A percentile compares a stretch with the other conserved stretches of the same genome.
These are phyloP conservation scores for Vitis labrusca DNA, from an alignment of 164 flowering plant species.

Conservation along the genomic window DNA sequence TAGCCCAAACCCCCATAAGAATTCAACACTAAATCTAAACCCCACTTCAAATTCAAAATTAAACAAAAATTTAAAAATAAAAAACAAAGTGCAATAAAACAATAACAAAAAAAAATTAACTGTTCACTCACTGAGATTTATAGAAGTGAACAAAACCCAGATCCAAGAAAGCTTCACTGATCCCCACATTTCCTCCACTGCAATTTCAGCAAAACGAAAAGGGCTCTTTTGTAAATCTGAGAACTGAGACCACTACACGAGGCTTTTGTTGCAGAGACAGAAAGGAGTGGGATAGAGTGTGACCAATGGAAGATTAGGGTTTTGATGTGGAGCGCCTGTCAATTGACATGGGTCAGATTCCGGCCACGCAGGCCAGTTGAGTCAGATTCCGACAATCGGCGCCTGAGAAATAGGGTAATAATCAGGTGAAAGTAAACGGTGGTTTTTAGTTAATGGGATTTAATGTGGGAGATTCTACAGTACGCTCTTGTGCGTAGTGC, in stretches of 20 bases:
- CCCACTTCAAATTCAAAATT: neutral
- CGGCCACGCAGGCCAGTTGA: too few species aligned
- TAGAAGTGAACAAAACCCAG: constrained; percentile 13
- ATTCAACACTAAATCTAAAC: neutral
- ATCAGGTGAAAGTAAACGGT: constrained; percentile 37
- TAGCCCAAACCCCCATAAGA: neutral
- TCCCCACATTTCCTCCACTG: too few species aligned
- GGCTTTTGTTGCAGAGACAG: too few species aligned
- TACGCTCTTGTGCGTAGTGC: constrained; percentile 36
- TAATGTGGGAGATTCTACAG: constrained; percentile 25
- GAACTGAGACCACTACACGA: too few species aligned
- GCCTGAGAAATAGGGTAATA: constrained; percentile 12
- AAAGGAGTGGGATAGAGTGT: too few species aligned
- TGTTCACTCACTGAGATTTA: constrained; percentile 23
- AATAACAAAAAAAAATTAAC: constrained; percentile 4
- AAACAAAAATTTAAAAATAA: constrained; percentile 4
- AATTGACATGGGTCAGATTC: too few species aligned
- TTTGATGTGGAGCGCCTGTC: too few species aligned
- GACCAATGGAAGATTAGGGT: too few species aligned
- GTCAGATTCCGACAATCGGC: too few species aligned
- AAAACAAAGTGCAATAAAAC: neutral
- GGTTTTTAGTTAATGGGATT: constrained; percentile 24
- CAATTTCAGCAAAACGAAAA: too few species aligned
- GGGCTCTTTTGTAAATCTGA: too few species aligned
- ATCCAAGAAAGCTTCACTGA: neutral